Evolutionary conservation across 2,329 filamentous ascomycete genomes (phyloP), one percentile per base, ranked within the genome.

Genomic region (Alternaria solani): DNA sequence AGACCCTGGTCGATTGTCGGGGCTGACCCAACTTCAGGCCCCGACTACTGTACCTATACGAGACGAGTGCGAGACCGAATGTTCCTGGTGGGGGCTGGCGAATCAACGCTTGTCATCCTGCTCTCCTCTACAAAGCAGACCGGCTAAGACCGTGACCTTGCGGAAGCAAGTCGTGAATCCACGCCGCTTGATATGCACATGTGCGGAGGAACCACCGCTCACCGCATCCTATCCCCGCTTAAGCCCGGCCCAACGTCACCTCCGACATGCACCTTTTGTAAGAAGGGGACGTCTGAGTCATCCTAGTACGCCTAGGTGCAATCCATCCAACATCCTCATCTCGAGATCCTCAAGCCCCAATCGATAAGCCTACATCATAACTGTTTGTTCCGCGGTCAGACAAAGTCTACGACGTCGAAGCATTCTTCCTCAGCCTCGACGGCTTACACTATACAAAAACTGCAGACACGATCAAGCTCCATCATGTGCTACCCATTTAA

Each of bases 1-100:
- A 46, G 44, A 61, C 43, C 57, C 61, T 57, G 28, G 57, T 61
- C 54, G 49, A 51, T 46, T 44, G 25, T 61, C 61, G 61, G 53
- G 5, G 44, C 25, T 43, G 57, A 53, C 32, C 49, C 16, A 51
- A 56, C 52, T 46, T 41, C 32, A 51, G 52, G 20, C 52, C 30
- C 57, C 57, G 57, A 55, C 23, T 12, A 23, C 46, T 7, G 20
- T 23, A 23, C 20, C 14, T 48, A 2, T 34, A 34, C 30, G 46
- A 36, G 20, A 20, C 18, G 18, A 48, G 46, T 25, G 25, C 30
- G 46, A 48, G 23, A 30, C 46, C 30, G 46, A 48, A 48, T 18
- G 20, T 16, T 14, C 30, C 46, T 23, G 30, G 30, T 48, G 46
- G 46, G 30, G 46, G 7, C 47, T 36, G 18, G 34, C 48, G 23